Conservation (phyloP, 164 flowering plant genomes). For the Houttuynia cordata region DNA sequence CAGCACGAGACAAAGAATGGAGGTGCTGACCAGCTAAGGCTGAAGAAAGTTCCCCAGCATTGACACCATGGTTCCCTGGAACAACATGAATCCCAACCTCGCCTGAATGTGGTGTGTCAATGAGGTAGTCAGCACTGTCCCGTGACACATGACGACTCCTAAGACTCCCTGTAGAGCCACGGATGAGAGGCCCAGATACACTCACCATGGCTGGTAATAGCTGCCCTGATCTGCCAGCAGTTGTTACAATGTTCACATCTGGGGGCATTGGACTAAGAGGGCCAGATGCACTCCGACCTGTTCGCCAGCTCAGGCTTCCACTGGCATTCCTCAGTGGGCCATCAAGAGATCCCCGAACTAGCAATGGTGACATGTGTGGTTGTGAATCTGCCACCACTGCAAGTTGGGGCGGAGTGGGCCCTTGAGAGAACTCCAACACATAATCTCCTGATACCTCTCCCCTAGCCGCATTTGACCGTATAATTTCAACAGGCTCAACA, state of each 20-base stretch:
- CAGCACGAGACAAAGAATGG: constrained; percentile 89
- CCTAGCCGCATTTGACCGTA: constrained; percentile 38
- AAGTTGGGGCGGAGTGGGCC: constrained; percentile 60
- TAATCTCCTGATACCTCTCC: constrained; percentile 46
- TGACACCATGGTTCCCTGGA: constrained; percentile 52
- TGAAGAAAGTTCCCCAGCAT: constrained; percentile 91
- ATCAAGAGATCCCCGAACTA: constrained; percentile 92
- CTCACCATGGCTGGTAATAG: constrained; percentile 82
- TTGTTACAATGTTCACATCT: constrained; percentile 64
- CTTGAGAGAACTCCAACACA: constrained; percentile 89
- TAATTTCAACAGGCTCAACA: constrained; percentile 70
- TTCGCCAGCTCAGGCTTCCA: constrained; percentile 95
- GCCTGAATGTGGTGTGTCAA: constrained; percentile 93
- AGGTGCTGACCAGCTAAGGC: constrained; percentile 96
- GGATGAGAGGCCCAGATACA: constrained; percentile 91
- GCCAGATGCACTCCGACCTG: constrained; percentile 87
- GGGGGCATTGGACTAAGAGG: constrained; percentile 92
- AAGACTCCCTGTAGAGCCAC: constrained; percentile 86
- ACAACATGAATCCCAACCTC: constrained; percentile 77
- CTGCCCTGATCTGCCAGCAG: constrained; percentile 87
- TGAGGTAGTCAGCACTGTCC: constrained; percentile 91
- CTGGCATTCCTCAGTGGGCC: constrained; percentile 85
- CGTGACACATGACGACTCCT: constrained; percentile 92
- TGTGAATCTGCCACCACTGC: constrained; percentile 68
- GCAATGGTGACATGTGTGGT: constrained; percentile 97